These are phyloP conservation scores for Ogataea hybrid DNA, from an alignment of 1,139 yeast genomes.

Conservation along the genomic window DNA sequence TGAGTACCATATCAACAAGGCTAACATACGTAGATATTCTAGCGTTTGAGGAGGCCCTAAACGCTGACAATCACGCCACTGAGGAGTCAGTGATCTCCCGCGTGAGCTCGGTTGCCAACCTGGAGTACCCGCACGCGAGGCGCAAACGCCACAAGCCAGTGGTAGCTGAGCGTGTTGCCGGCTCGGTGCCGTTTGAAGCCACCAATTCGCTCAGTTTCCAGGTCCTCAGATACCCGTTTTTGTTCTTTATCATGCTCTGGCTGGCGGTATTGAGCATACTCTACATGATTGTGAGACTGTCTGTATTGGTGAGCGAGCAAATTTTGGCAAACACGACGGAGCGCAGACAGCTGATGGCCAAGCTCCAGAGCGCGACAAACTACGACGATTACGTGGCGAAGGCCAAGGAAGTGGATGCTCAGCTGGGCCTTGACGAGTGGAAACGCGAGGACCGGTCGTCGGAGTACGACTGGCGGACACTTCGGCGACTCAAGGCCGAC, in stretches of 20 bases:
- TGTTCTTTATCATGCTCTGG: conserved; percentile 54
- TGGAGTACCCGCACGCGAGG: conserved; percentile 56
- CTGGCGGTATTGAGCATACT: conserved; percentile 45
- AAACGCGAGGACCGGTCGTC: too few species aligned
- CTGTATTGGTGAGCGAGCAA: conserved; percentile 65
- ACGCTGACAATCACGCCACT: conserved; percentile 20
- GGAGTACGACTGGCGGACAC: too few species aligned
- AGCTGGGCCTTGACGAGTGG: too few species aligned
- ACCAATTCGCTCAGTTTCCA: conserved; percentile 50
- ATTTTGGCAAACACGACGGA: conserved; percentile 59
- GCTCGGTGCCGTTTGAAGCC: conserved; percentile 28
- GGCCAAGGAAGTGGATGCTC: too few species aligned
- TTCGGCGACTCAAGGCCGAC: too few species aligned
- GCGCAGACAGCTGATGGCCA: conserved; percentile 47
- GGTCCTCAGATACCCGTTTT: conserved; percentile 64
- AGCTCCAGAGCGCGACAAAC: too few species aligned
- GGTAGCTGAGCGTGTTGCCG: conserved; percentile 9
- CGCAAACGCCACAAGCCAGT: conserved; percentile 64
- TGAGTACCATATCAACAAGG: neutral
- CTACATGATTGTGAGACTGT: conserved; percentile 54
- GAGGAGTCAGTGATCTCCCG: conserved; percentile 14
- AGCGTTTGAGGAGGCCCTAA: conserved; percentile 41
- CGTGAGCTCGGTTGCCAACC: conserved; percentile 17
- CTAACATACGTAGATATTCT: conserved; percentile 27
- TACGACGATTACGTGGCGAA: too few species aligned